phyloP scores from a whole-genome alignment of 2,329 filamentous ascomycete genomes.

The Aspergillus aculeatinus region DNA sequence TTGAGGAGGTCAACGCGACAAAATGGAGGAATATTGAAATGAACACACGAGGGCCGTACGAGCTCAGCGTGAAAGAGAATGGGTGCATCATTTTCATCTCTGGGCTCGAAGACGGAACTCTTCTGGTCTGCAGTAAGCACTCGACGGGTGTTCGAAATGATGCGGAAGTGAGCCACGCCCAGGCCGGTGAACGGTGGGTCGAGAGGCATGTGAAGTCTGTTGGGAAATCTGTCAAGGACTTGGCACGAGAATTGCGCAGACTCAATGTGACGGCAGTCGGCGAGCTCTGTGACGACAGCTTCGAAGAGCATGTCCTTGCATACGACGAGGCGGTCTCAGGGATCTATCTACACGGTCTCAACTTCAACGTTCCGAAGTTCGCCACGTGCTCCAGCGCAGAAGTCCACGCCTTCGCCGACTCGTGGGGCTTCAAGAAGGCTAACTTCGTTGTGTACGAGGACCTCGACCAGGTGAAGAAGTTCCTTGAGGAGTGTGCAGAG shows the following conservation, averaged over 20 bases:
- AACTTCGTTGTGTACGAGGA: conserved; percentile 76
- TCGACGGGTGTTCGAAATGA: conserved; percentile 82
- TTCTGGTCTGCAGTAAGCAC: conserved; percentile 98
- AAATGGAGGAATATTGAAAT: conserved; percentile 75
- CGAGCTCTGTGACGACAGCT: conserved; percentile 91
- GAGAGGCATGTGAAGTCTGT: conserved; percentile 74
- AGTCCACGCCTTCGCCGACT: conserved; percentile 86
- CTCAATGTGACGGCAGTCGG: conserved; percentile 94
- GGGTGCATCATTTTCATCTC: conserved; percentile 99
- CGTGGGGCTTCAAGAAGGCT: conserved; percentile 92
- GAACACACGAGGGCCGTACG: conserved; percentile 82
- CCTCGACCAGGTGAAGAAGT: conserved; percentile 69
- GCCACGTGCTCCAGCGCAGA: conserved; percentile 76
- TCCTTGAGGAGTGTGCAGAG: conserved; percentile 81
- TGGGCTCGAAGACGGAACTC: conserved; percentile 80
- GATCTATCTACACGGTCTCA: conserved; percentile 93
- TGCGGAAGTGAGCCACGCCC: conserved; percentile 73
- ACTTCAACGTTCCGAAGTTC: conserved; percentile 91
- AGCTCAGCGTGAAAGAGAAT: conserved; percentile 96
- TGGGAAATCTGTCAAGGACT: conserved; percentile 74
- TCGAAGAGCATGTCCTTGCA: conserved; percentile 94
- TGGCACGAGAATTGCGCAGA: conserved; percentile 70
- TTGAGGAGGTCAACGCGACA: conserved; percentile 76
- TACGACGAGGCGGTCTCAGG: conserved; percentile 82
- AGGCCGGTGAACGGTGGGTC: conserved; percentile 77